Evolutionary conservation across 352 stramenopile species (phyloP).

Genomic region (Phytophthora cactorum): DNA sequence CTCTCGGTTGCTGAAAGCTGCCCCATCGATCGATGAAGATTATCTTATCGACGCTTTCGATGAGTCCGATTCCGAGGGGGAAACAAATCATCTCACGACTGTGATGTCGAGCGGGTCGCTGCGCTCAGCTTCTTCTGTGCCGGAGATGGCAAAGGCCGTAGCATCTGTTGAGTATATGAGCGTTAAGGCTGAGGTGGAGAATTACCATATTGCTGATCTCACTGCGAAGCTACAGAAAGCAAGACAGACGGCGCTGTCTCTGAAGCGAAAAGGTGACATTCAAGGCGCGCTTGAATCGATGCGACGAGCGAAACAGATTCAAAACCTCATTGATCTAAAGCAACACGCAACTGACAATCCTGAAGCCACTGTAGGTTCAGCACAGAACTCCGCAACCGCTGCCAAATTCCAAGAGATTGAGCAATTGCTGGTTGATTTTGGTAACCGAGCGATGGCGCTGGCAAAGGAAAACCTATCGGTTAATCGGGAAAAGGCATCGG

Average conservation of each 20-base stretch:
- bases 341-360: constrained; percentile 18
- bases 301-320: constrained; percentile 75
- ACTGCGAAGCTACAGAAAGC: constrained; percentile 48
- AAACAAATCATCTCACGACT: constrained; percentile 26
- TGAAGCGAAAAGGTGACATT: constrained; percentile 70
- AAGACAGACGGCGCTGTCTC: constrained; percentile 48
- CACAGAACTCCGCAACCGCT: constrained; percentile 21
- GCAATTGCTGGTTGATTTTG: constrained; percentile 67
- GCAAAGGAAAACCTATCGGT: constrained; percentile 58
- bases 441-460: constrained; percentile 53
- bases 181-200: not conserved
- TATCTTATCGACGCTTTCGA: constrained; percentile 79
- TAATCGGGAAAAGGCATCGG: constrained; percentile 57
- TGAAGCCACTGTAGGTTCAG: not conserved
- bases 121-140: constrained; percentile 3
- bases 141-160: constrained; percentile 7
- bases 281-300: constrained; percentile 66
- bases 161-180: not conserved
- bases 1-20: constrained; percentile 30
- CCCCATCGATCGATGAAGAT: constrained; percentile 56
- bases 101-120: constrained; percentile 24
- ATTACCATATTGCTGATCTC: constrained; percentile 39
- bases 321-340: constrained; percentile 64
- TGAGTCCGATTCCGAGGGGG: constrained; percentile 43
- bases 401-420: constrained; percentile 69